Conservation (phyloP, 2,329 filamentous ascomycete species). For the Alternaria longipes region DNA sequence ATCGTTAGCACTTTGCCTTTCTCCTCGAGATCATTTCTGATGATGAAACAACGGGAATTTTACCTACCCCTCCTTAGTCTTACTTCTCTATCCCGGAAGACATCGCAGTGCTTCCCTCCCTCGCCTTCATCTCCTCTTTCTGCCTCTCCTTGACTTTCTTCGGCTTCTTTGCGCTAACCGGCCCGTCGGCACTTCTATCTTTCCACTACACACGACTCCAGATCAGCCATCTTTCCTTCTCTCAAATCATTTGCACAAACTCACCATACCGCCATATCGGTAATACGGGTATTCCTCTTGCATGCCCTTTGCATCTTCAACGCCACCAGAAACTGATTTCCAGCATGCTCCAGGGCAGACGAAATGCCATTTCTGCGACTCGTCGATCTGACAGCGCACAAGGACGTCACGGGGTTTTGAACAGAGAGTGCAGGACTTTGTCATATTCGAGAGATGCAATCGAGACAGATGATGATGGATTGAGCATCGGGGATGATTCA, state of each 20-base stretch:
- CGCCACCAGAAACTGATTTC: constrained; percentile 55
- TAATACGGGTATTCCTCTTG: constrained; percentile 29
- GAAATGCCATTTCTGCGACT: constrained; percentile 54
- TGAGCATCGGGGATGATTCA: background rate
- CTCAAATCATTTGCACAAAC: constrained; percentile 29
- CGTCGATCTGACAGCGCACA: constrained; percentile 56
- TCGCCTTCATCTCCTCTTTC: constrained; percentile 21
- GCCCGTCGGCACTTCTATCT: constrained; percentile 51
- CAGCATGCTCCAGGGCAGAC: constrained; percentile 57
- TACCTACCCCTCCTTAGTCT: background rate
- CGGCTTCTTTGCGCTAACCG: constrained; percentile 55
- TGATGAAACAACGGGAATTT: background rate
- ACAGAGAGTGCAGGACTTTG: constrained; percentile 56
- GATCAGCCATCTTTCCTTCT: constrained; percentile 2
- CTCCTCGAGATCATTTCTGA: background rate
- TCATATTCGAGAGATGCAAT: constrained; percentile 14
- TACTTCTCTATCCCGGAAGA: background rate
- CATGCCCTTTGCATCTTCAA: constrained; percentile 50
- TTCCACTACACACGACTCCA: constrained; percentile 50
- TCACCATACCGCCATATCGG: constrained; percentile 46
- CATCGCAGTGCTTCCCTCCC: background rate
- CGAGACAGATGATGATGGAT: background rate
- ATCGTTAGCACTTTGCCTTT: background rate
- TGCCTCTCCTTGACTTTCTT: constrained; percentile 51
- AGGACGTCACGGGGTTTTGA: constrained; percentile 49